phyloP scores from a whole-genome alignment of 2,329 filamentous ascomycete species.

The Talaromyces pinophilus region DNA sequence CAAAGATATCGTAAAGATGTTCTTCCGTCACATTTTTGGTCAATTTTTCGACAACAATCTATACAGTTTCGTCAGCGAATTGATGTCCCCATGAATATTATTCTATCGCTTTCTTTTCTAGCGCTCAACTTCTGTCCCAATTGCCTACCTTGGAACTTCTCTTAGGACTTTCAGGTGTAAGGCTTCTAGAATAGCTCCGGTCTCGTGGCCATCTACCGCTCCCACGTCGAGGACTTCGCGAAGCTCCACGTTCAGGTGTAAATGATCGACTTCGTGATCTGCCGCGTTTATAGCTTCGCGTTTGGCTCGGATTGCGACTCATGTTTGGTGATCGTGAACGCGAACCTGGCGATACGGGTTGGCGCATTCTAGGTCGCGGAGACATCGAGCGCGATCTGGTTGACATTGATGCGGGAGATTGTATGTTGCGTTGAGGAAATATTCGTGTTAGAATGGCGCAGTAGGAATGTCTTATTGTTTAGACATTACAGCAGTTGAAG shows the following conservation, averaged over 20 bases:
- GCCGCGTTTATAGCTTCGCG: slow-evolving; percentile 33
- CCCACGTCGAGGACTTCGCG: slow-evolving; percentile 44
- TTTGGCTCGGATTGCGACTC: slow-evolving; percentile 32
- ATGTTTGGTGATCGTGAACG: slow-evolving; percentile 33
- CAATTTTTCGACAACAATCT: slow-evolving; percentile 95
- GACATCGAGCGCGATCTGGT: slow-evolving; percentile 27
- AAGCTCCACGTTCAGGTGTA: slow-evolving; percentile 33
- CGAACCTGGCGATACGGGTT: slow-evolving; percentile 40
- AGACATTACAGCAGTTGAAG: background rate
- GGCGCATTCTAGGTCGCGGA: slow-evolving; percentile 30
- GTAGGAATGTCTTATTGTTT: background rate
- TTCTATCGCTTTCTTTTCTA: background rate
- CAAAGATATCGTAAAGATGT: slow-evolving; percentile 90
- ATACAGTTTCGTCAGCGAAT: slow-evolving; percentile 40
- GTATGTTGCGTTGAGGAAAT: background rate
- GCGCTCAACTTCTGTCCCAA: background rate
- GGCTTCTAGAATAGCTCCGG: slow-evolving; percentile 40
- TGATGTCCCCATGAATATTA: background rate
- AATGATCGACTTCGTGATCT: slow-evolving; percentile 34
- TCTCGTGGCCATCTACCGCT: slow-evolving; percentile 42
- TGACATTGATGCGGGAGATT: slow-evolving; percentile 10
- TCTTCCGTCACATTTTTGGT: slow-evolving; percentile 91
- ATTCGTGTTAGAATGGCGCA: background rate
- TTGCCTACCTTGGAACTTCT: slow-evolving; percentile 31
- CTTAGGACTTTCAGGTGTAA: slow-evolving; percentile 30